Base-by-base conservation (phyloP, 108 stramenopile genomes). In the Cyclotella kingstonii region DNA sequence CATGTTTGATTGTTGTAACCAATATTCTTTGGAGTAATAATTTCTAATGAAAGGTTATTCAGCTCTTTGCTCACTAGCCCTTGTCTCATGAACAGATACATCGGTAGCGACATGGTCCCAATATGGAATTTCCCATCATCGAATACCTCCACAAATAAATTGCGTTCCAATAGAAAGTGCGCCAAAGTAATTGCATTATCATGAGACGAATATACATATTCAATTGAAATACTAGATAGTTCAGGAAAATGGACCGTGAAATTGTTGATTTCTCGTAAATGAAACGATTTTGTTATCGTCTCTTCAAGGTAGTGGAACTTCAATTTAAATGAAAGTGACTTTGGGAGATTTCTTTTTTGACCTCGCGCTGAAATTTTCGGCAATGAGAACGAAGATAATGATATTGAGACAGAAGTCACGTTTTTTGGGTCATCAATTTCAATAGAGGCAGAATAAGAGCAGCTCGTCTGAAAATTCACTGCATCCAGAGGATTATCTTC, bases 41-140 rank as follows among this genome's bases (percentile, higher is more conserved):
- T 27, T 19, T 68, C 66, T 27, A 68, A 45, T 28, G 54, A 47
- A 19, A 68, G n/a, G 38, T 68, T 68, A 9, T 68, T 55, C 56
- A 68, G 38, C 3, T 21, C 18, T 58, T 43, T 26, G 21, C n/a
- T 36, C 4, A 22, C 27, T 22, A 36, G 56, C n/a, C 66, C 66
- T 51, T 68, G 66, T 38, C 66, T 25, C 6, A 68, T 15, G 7
- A 68, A 48, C 22, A 68, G 47, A 21, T 68, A 36, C 50, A 68
- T 42, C 0, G 66, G 66, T 47, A 68, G 19, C 0, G 38, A 26
- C 8, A 68, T 40, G 7, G 66, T 68, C 8, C 66, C 66, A 25
- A 68, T 5, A 49, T 57, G 48, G 12, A 51, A 58, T 14, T 26
- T 28, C 12, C 22, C 23, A 23, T 49, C 54, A 23, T 58, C 56